phyloP scores from a whole-genome alignment of 2,329 filamentous ascomycete genomes.

The Hypoxylon sp. region DNA sequence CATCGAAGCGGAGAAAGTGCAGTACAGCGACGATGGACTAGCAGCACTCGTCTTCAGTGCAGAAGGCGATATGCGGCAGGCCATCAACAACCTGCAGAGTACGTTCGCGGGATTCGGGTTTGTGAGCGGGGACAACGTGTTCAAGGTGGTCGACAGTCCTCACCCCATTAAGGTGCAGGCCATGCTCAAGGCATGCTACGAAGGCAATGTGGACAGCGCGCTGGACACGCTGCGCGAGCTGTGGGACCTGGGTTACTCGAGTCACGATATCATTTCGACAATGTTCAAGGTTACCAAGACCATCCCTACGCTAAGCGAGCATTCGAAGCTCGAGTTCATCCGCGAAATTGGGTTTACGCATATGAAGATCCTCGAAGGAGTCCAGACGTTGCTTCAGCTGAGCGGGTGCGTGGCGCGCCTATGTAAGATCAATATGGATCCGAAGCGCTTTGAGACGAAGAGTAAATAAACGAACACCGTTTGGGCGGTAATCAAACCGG shows the following conservation, averaged over 20 bases:
- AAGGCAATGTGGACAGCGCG: conserved; percentile 89
- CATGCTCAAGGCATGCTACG: conserved; percentile 97
- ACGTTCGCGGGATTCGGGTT: conserved; percentile 95
- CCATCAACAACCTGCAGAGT: conserved; percentile 97
- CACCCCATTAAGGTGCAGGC: conserved; percentile 99
- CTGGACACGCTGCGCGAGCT: conserved; percentile 89
- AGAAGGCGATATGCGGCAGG: conserved; percentile 98
- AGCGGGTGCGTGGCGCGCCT: conserved; percentile 92
- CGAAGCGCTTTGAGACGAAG: conserved; percentile 76
- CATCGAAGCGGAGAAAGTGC: conserved; percentile 90
- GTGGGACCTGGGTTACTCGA: conserved; percentile 97
- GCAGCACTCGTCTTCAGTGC: conserved; percentile 97
- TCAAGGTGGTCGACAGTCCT: conserved; percentile 95
- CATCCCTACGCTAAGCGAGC: conserved; percentile 90
- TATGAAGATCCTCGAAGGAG: conserved; percentile 98
- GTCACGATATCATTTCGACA: conserved; percentile 97
- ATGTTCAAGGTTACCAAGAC: conserved; percentile 99
- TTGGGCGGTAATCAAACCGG: background rate
- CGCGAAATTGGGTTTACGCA: conserved; percentile 99
- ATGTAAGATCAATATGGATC: conserved; percentile 97
- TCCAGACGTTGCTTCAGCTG: conserved; percentile 93
- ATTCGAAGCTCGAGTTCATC: conserved; percentile 97
- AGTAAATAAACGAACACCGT: conserved; percentile 28
- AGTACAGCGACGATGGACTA: conserved; percentile 92
- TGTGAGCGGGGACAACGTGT: conserved; percentile 97